A percentile compares a stretch with the other conserved stretches of the same genome.
Evolutionary conservation across 1,139 yeast genomes (phyloP).

Genomic region (Debaryomycetaceae sp.): DNA sequence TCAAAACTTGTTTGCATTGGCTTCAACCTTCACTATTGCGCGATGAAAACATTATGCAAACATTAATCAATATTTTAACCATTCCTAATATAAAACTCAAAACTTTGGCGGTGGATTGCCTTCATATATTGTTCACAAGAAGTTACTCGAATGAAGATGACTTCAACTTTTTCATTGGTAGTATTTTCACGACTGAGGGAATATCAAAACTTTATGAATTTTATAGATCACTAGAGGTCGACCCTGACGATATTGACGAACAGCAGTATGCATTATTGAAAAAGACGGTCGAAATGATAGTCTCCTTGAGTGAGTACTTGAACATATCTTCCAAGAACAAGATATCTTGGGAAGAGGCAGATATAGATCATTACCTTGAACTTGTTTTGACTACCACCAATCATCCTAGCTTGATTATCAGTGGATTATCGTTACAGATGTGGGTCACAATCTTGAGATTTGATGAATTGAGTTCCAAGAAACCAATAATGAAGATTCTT

Average conservation of each 20-base stretch:
- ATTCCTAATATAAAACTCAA: conserved; percentile 65
- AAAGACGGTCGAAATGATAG: conserved; percentile 91
- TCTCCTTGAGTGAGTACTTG: conserved; percentile 78
- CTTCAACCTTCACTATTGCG: conserved; percentile 73
- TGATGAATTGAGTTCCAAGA: conserved; percentile 61
- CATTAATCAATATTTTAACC: conserved; percentile 59
- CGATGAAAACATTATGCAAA: conserved; percentile 61
- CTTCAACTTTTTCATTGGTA: conserved; percentile 74
- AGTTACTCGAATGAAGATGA: conserved; percentile 69
- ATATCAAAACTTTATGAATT: conserved; percentile 63
- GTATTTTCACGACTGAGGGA: conserved; percentile 72
- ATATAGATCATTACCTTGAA: conserved; percentile 60
- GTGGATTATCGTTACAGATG: conserved; percentile 87
- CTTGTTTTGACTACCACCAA: conserved; percentile 77
- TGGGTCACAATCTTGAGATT: conserved; percentile 90
- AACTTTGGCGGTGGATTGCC: conserved; percentile 84
- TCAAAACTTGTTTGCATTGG: conserved; percentile 92
- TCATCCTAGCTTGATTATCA: conserved; percentile 83
- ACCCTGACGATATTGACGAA: conserved; percentile 80
- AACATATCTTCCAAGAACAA: conserved; percentile 41
- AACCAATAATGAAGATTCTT: conserved; percentile 49
- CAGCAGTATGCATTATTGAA: conserved; percentile 73
- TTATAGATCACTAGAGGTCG: conserved; percentile 58
- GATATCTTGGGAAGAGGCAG: conserved; percentile 50
- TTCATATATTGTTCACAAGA: conserved; percentile 85